Conservation (phyloP, 2,329 filamentous ascomycete genomes). For the Ceratocystis destructans region DNA sequence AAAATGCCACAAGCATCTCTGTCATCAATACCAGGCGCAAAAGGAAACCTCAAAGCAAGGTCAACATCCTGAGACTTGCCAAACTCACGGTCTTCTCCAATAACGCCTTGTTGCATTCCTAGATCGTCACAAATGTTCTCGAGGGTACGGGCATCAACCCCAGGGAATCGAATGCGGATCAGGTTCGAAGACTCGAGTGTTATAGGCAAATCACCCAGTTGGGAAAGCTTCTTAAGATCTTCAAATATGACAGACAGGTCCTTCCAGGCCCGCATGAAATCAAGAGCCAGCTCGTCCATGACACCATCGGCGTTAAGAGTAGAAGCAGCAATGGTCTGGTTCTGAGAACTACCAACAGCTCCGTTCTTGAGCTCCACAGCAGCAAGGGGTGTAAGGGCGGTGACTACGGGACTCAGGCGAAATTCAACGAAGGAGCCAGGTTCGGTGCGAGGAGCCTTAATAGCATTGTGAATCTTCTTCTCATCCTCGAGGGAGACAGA, state of each 20-base stretch:
- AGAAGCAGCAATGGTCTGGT: slow-evolving; percentile 32
- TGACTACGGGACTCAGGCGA: slow-evolving; percentile 74
- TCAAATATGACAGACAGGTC: slow-evolving; percentile 67
- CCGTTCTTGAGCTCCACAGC: slow-evolving; percentile 34
- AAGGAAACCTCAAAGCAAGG: slow-evolving; percentile 73
- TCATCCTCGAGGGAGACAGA: slow-evolving; percentile 62
- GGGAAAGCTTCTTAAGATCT: slow-evolving; percentile 64
- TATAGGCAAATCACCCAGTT: slow-evolving; percentile 72
- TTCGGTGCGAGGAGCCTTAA: slow-evolving; percentile 39
- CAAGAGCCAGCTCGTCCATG: slow-evolving; percentile 68
- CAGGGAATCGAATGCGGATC: slow-evolving; percentile 76
- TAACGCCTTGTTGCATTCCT: slow-evolving; percentile 63
- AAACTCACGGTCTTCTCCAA: slow-evolving; percentile 66
- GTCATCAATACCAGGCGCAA: slow-evolving; percentile 45
- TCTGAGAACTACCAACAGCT: slow-evolving; percentile 13
- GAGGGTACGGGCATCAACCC: slow-evolving; percentile 71
- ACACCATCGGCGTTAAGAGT: slow-evolving; percentile 72
- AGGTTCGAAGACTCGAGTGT: slow-evolving; percentile 52
- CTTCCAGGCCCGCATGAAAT: slow-evolving; percentile 77
- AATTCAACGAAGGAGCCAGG: slow-evolving; percentile 84
- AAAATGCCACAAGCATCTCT: slow-evolving; percentile 26
- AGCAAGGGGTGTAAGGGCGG: slow-evolving; percentile 62
- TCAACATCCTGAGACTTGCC: slow-evolving; percentile 50
- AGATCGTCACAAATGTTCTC: slow-evolving; percentile 76
- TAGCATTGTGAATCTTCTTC: slow-evolving; percentile 17